Conservation (phyloP, 176 grass and related monocot species). For the Cenchrus fungigraminus region DNA sequence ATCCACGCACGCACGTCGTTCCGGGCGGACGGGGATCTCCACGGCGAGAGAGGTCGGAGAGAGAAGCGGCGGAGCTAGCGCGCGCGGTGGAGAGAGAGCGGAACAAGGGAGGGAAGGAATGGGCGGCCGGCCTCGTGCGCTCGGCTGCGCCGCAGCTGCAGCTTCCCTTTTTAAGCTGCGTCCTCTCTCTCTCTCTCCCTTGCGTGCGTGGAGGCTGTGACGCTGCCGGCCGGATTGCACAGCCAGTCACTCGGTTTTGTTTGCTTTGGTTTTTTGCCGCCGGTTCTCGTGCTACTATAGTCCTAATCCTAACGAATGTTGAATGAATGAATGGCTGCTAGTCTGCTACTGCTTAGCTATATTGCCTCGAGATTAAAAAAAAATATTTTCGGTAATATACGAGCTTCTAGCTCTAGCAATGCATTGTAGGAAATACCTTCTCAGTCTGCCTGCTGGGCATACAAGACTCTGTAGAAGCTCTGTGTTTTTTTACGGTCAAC, state of each 20-base stretch:
- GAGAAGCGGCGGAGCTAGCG: background rate
- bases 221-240: background rate
- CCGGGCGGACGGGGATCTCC: background rate
- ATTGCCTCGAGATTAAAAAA: background rate
- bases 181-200: background rate
- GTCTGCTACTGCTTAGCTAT: background rate
- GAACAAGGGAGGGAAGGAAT: background rate
- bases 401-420: background rate
- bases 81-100: background rate
- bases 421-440: background rate
- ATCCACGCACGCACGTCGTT: background rate
- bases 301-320: background rate
- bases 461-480: no score
- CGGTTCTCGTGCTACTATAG: background rate
- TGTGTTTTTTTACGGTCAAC: no score
- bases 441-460: background rate
- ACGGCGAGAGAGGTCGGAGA: background rate
- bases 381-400: no score
- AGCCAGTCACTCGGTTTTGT: background rate
- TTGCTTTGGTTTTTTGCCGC: background rate
- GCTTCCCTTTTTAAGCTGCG: conserved; percentile 1
- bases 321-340: background rate
- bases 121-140: background rate
- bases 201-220: background rate
- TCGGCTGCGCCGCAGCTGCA: background rate